Evolutionary conservation across 192 early-diverging fungal genomes (phyloP).

Genomic region (Podila epicladia): DNA sequence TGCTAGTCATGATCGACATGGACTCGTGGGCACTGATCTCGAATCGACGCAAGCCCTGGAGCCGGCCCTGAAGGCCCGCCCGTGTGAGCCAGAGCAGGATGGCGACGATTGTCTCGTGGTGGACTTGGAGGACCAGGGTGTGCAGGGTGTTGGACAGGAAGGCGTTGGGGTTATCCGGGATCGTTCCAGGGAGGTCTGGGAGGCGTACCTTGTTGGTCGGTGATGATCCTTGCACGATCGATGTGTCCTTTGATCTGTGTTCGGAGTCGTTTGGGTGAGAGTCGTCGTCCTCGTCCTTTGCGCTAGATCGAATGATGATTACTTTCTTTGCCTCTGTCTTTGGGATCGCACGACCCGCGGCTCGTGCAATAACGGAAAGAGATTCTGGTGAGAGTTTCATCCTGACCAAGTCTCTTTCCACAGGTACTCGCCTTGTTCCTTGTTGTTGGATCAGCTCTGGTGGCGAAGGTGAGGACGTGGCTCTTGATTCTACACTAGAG

Average conservation of each 20-base stretch:
- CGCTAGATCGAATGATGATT: background rate
- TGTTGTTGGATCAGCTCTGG: no score
- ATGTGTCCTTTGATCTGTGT: no score
- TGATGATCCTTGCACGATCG: no score
- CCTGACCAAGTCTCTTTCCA: background rate
- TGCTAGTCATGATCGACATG: constrained; percentile 1
- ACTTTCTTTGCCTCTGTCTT: background rate
- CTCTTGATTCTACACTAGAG: background rate
- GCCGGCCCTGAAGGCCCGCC: background rate
- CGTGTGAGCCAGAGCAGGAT: constrained; percentile 8
- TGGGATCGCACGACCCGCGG: background rate
- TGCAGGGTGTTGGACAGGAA: constrained; percentile 5
- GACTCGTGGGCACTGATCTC: background rate
- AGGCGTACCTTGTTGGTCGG: background rate
- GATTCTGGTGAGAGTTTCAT: background rate
- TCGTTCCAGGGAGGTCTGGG: background rate
- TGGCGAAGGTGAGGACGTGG: no score
- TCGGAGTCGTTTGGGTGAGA: no score
- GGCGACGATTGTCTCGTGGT: background rate
- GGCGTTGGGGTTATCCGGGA: background rate
- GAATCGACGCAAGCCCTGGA: background rate
- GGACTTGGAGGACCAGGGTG: constrained; percentile 1
- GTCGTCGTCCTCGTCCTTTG: background rate
- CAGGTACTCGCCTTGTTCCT: no score
- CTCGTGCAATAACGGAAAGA: background rate